These are phyloP conservation scores for Lepiota brunneoincarnata DNA, from an alignment of 768 basidiomycete genomes.

Conservation along the genomic window DNA sequence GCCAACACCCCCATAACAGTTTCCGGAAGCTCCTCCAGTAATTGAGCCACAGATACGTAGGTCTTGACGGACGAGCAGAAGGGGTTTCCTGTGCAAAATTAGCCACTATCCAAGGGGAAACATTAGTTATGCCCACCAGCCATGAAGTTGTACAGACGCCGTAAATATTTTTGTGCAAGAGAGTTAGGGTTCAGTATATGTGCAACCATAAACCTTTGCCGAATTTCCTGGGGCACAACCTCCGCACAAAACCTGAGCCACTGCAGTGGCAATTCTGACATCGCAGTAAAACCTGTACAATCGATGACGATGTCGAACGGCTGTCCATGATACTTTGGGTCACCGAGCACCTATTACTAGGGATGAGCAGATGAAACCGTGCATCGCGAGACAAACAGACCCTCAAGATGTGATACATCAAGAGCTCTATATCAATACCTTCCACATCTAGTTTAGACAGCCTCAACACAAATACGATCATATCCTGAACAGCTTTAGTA, in stretches of 20 bases:
- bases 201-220: constrained; percentile 53
- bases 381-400: constrained; percentile 29
- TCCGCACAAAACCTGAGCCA: constrained; percentile 81
- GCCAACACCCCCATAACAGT: constrained; percentile 43
- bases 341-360: constrained; percentile 45
- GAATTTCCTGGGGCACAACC: constrained; percentile 68
- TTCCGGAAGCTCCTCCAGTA: constrained; percentile 54
- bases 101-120: not conserved
- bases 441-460: constrained; percentile 76
- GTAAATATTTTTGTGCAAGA: constrained; percentile 68
- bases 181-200: constrained; percentile 76
- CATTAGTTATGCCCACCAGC: constrained; percentile 31
- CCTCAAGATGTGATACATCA: constrained; percentile 79
- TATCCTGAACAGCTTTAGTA: constrained; percentile 28
- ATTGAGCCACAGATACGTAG: constrained; percentile 61
- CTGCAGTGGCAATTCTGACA: constrained; percentile 76
- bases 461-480: constrained; percentile 58
- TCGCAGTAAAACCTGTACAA: constrained; percentile 73
- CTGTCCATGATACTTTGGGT: constrained; percentile 43
- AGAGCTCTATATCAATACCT: constrained; percentile 71
- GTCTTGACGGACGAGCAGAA: constrained; percentile 53
- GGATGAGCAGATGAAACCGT: not conserved
- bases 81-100: constrained; percentile 39
- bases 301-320: constrained; percentile 76
- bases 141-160: constrained; percentile 72